phyloP scores from a whole-genome alignment of 495 filamentous ascomycete species.

The Saxispiralis lemnorum region DNA sequence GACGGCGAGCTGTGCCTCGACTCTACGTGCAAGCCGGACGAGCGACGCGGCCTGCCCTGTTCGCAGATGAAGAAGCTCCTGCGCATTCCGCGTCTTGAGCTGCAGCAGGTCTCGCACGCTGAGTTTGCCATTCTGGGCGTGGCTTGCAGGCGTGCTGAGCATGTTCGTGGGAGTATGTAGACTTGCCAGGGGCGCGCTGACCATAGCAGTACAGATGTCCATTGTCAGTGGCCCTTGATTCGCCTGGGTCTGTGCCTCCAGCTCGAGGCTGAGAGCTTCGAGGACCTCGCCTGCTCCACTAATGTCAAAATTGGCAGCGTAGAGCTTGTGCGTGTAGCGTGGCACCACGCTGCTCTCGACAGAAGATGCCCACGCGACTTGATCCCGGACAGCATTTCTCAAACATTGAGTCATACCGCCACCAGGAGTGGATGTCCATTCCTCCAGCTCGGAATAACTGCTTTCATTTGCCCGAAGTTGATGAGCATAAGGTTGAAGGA shows the following conservation, averaged over 20 bases:
- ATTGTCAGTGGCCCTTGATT: conserved; percentile 46
- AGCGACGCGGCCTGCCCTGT: conserved; percentile 45
- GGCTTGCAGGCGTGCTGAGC: conserved; percentile 24
- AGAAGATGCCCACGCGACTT: conserved; percentile 56
- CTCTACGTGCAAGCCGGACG: conserved; percentile 58
- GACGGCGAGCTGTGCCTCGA: conserved; percentile 37
- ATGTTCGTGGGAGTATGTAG: conserved; percentile 20
- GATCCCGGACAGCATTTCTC: conserved; percentile 44
- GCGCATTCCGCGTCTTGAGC: conserved; percentile 40
- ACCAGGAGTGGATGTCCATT: conserved; percentile 45
- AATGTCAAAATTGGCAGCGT: conserved; percentile 47
- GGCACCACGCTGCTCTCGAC: conserved; percentile 45
- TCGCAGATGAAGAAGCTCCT: conserved; percentile 42
- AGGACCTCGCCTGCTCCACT: conserved; percentile 51
- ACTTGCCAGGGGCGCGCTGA: conserved; percentile 45
- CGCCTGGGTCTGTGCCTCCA: conserved; percentile 36
- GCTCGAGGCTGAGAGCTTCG: conserved; percentile 46
- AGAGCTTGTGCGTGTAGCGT: conserved; percentile 62
- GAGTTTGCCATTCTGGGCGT: not conserved
- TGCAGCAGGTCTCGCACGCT: conserved; percentile 57
- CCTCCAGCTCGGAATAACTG: conserved; percentile 55
- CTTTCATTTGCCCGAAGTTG: conserved; percentile 48
- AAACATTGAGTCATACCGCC: conserved; percentile 47
- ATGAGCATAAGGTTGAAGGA: conserved; percentile 49
- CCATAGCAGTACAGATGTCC: conserved; percentile 54